phyloP scores from a whole-genome alignment of 2,329 filamentous ascomycete species.

The Simplicillium aogashimaense region DNA sequence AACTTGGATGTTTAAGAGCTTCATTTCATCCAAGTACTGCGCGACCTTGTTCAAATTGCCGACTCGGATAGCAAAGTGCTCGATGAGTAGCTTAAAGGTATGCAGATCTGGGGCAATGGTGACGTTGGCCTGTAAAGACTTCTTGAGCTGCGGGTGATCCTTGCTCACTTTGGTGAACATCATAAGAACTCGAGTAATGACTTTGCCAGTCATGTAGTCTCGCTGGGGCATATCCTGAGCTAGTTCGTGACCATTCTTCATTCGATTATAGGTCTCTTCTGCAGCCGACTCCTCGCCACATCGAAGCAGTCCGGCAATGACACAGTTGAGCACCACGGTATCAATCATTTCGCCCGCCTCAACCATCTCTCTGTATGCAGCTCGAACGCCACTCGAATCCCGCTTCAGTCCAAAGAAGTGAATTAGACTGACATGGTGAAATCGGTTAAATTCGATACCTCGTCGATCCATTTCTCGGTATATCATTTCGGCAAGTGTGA shows the following conservation, averaged over 20 bases:
- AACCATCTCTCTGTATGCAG: conserved; percentile 76
- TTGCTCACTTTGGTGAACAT: conserved; percentile 47
- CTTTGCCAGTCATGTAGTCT: conserved; percentile 35
- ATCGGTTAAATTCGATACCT: conserved; percentile 60
- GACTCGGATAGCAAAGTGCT: conserved; percentile 56
- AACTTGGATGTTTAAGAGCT: conserved; percentile 52
- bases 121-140: conserved; percentile 48
- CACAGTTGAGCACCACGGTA: conserved; percentile 74
- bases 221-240: conserved; percentile 28
- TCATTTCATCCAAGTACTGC: conserved; percentile 73
- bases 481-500: conserved; percentile 72
- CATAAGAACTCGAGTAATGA: conserved; percentile 45
- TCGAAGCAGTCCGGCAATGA: conserved; percentile 69
- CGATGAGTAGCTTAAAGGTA: conserved; percentile 73
- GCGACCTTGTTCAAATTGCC: conserved; percentile 66
- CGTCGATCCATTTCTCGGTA: conserved; percentile 70
- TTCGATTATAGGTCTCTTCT: conserved; percentile 70
- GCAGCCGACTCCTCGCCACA: conserved; percentile 69
- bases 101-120: conserved; percentile 63
- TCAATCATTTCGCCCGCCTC: conserved; percentile 80
- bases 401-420: conserved; percentile 70
- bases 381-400: conserved; percentile 64
- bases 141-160: conserved; percentile 42
- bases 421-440: conserved; percentile 73
- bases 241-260: conserved; percentile 55